Evolutionary conservation across 2,329 filamentous ascomycete species (phyloP).

Genomic region (Fusarium lyarnte): DNA sequence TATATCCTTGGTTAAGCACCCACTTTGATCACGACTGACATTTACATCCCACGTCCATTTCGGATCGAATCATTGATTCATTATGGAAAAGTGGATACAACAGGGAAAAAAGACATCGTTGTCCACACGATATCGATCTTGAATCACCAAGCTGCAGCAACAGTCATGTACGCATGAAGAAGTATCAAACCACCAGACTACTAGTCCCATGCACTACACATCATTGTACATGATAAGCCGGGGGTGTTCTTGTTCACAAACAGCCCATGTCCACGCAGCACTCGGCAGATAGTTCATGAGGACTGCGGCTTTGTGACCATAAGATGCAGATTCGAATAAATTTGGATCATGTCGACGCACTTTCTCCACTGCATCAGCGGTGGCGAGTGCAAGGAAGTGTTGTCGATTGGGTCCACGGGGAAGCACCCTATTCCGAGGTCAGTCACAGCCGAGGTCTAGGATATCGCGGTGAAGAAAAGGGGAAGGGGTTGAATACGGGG

Average conservation of each 20-base stretch:
- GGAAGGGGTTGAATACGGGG: conserved; percentile 47
- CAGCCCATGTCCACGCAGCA: conserved; percentile 52
- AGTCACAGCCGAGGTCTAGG: conserved; percentile 30
- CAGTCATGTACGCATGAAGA: neutral
- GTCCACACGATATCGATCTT: conserved; percentile 19
- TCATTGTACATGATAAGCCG: conserved; percentile 51
- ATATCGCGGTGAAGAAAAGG: conserved; percentile 47
- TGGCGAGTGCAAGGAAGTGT: conserved; percentile 68
- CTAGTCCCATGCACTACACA: conserved; percentile 35
- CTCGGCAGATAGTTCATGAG: conserved; percentile 50
- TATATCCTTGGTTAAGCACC: conserved; percentile 37
- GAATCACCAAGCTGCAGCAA: neutral
- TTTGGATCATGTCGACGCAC: conserved; percentile 44
- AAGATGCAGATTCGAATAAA: conserved; percentile 52
- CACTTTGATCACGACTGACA: conserved; percentile 1
- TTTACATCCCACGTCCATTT: conserved; percentile 8
- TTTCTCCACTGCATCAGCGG: conserved; percentile 63
- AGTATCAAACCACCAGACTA: conserved; percentile 20
- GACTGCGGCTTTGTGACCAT: conserved; percentile 46
- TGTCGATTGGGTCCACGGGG: conserved; percentile 51
- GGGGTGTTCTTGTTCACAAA: conserved; percentile 48
- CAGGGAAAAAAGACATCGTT: conserved; percentile 1
- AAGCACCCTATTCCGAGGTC: conserved; percentile 43
- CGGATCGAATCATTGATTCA: neutral
- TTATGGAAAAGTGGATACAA: neutral